Evolutionary conservation across 108 stramenopile species (phyloP).

Genomic region (Ochromonas danica): DNA sequence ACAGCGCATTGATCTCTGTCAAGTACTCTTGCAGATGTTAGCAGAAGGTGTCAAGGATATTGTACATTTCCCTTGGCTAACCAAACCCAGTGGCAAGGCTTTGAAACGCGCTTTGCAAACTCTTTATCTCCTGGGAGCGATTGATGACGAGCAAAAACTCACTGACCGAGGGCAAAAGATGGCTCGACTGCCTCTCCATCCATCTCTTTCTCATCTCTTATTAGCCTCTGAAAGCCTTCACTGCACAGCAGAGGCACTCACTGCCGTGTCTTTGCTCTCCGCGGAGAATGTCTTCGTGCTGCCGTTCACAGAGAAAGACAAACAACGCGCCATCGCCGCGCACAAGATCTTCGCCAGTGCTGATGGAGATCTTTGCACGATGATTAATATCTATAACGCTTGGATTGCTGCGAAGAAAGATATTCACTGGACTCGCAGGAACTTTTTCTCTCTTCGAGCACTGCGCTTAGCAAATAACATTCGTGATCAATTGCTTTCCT

Average conservation of each 20-base stretch:
- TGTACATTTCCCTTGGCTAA: conserved; percentile 2
- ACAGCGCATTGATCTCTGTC: conserved; percentile 37
- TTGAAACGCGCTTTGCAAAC: neutral
- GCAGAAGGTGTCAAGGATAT: conserved; percentile 46
- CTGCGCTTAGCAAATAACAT: conserved; percentile 42
- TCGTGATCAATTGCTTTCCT: conserved; percentile 40
- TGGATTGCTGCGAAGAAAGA: conserved; percentile 46
- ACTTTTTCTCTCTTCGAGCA: conserved; percentile 48
- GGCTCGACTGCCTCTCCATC: conserved; percentile 53
- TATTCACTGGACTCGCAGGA: conserved; percentile 40
- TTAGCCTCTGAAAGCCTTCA: conserved; percentile 32
- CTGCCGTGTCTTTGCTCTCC: conserved; percentile 53
- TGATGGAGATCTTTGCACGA: conserved; percentile 49
- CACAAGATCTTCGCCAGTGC: conserved; percentile 40
- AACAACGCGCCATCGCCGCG: conserved; percentile 27
- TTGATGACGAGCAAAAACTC: conserved; percentile 1
- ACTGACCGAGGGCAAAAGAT: conserved; percentile 45
- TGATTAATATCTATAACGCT: conserved; percentile 41
- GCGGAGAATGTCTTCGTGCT: conserved; percentile 49
- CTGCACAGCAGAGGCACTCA: conserved; percentile 48
- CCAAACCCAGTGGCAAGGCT: neutral
- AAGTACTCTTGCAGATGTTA: conserved; percentile 55
- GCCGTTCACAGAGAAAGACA: conserved; percentile 44
- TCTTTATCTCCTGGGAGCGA: neutral
- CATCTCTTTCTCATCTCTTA: conserved; percentile 50